Evolutionary conservation across 805 yeast species (phyloP).

Genomic region (Scheffersomyces spartinae): DNA sequence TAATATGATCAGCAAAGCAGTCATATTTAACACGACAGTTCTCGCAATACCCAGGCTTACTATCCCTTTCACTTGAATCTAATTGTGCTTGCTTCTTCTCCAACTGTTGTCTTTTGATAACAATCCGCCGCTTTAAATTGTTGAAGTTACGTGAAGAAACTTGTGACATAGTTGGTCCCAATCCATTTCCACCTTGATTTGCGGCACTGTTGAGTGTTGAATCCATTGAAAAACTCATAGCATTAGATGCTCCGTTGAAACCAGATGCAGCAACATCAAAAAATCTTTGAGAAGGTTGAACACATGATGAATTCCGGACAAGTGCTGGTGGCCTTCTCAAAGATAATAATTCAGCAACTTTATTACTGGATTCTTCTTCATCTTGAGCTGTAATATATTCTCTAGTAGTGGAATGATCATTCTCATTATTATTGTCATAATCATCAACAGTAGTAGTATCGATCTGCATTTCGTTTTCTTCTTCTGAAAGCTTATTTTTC

Average conservation of each 20-base stretch:
- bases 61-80: constrained; percentile 7
- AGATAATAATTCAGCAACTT: constrained; percentile 3
- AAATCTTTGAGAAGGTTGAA: constrained; percentile 17
- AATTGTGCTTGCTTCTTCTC: neutral
- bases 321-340: constrained; percentile 22
- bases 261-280: constrained; percentile 35
- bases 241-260: constrained; percentile 33
- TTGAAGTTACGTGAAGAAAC: constrained; percentile 43
- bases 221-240: constrained; percentile 28
- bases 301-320: constrained; percentile 26
- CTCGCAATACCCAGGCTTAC: constrained; percentile 78
- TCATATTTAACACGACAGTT: constrained; percentile 82
- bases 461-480: too few relatives aligned
- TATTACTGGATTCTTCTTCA: neutral
- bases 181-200: constrained; percentile 36
- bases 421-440: too few relatives aligned
- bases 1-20: constrained; percentile 65
- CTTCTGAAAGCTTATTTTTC: too few relatives aligned
- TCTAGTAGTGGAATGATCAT: constrained; percentile 5
- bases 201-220: constrained; percentile 25
- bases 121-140: constrained; percentile 35
- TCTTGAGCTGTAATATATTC: constrained; percentile 5
- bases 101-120: neutral
- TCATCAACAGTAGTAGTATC: too few relatives aligned
- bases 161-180: constrained; percentile 48